A percentile compares a stretch with the other conserved stretches of the same genome.
Conservation (phyloP, 345 rosid species). For the Linum tenue region DNA sequence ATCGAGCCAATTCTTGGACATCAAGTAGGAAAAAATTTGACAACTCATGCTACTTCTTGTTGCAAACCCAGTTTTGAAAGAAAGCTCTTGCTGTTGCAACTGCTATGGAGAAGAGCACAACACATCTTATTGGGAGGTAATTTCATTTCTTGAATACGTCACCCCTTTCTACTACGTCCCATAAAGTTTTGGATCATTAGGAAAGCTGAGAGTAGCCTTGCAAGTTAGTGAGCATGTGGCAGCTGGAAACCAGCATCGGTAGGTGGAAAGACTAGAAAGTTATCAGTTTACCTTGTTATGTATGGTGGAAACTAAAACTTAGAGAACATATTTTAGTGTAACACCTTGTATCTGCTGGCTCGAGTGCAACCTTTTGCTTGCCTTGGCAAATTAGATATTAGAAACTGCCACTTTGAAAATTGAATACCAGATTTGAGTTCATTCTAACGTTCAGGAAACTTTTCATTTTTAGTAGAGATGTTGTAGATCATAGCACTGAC, state of each 20-base stretch:
- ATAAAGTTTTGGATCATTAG: background rate
- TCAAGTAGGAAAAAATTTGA: conserved; percentile 20
- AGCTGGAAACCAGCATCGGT: too few relatives aligned
- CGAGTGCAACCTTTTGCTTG: background rate
- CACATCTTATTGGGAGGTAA: conserved; percentile 99
- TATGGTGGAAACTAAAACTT: too few relatives aligned
- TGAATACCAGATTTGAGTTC: background rate
- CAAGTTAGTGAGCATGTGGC: too few relatives aligned
- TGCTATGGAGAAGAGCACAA: conserved; percentile 99
- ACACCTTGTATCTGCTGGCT: too few relatives aligned
- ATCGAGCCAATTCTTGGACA: conserved; percentile 95
- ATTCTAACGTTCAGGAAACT: background rate
- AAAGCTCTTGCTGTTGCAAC: conserved; percentile 99
- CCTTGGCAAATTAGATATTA: too few relatives aligned
- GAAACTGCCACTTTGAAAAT: too few relatives aligned
- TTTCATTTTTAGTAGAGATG: conserved; percentile 55
- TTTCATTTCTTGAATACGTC: conserved; percentile 3
- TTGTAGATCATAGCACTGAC: conserved; percentile 84
- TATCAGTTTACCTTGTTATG: too few relatives aligned
- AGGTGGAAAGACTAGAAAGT: too few relatives aligned
- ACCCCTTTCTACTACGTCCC: background rate
- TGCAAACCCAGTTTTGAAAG: conserved; percentile 80
- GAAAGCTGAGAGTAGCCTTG: too few relatives aligned
- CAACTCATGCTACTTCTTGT: conserved; percentile 31
- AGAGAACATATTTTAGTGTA: background rate